Conservation (phyloP, 768 basidiomycete species). For the Kwoniella newhampshirensis region DNA sequence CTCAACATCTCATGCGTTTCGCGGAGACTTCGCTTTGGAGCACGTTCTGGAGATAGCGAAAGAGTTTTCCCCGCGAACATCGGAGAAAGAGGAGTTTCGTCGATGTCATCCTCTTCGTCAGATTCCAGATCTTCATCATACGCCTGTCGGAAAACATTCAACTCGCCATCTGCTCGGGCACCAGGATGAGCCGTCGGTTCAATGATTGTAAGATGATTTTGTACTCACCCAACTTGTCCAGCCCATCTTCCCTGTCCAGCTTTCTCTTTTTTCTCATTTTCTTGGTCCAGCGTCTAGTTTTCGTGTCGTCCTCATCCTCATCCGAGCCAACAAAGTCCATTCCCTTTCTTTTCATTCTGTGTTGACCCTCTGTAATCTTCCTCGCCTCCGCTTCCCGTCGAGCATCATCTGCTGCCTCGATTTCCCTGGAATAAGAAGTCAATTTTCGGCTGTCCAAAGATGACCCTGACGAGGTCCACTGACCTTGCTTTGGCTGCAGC, state of each 20-base stretch:
- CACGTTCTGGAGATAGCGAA: neutral
- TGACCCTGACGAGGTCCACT: too few relatives aligned
- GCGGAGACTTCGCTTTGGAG: neutral
- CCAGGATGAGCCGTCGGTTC: too few relatives aligned
- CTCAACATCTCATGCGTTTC: slow-evolving; percentile 16
- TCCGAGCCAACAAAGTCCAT: slow-evolving; percentile 35
- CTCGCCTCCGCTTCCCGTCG: slow-evolving; percentile 31
- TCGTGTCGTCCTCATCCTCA: slow-evolving; percentile 27
- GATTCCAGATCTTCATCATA: slow-evolving; percentile 31
- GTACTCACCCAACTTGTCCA: slow-evolving; percentile 38
- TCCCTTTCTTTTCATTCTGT: slow-evolving; percentile 32
- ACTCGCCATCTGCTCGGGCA: slow-evolving; percentile 27
- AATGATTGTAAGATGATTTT: too few relatives aligned
- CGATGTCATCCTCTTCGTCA: slow-evolving; percentile 23
- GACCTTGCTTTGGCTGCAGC: slow-evolving; percentile 39
- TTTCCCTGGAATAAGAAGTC: slow-evolving; percentile 24
- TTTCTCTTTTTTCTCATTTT: slow-evolving; percentile 28
- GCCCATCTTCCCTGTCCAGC: slow-evolving; percentile 28
- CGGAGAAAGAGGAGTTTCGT: slow-evolving; percentile 10
- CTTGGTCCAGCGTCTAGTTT: slow-evolving; percentile 14
- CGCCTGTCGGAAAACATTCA: slow-evolving; percentile 24
- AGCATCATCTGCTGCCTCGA: slow-evolving; percentile 40
- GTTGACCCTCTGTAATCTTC: slow-evolving; percentile 39
- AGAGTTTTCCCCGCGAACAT: neutral
- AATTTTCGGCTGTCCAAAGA: neutral